Conservation (phyloP, 192 early-diverging fungal species). For the Coemansia sp. region DNA sequence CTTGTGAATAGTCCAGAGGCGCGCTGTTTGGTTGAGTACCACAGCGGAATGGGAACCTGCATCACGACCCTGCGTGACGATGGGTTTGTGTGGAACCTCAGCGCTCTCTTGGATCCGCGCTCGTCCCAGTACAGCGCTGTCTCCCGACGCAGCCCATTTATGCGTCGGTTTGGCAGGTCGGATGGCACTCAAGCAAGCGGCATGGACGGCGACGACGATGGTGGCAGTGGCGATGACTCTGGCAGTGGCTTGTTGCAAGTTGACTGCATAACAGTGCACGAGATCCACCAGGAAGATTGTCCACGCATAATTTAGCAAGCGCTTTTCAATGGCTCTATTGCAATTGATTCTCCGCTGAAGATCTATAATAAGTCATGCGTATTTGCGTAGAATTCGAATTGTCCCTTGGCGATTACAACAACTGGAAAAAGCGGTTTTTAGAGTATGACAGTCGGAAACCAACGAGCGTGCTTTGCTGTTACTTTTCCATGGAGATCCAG, state of each 20-base stretch:
- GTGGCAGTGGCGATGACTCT: neutral
- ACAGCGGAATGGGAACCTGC: slow-evolving; percentile 12
- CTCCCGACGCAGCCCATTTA: slow-evolving; percentile 37
- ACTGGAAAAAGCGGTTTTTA: too few relatives aligned
- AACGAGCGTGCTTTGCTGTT: too few relatives aligned
- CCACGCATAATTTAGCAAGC: slow-evolving; percentile 8
- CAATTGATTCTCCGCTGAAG: neutral
- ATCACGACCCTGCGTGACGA: slow-evolving; percentile 44
- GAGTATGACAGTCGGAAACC: too few relatives aligned
- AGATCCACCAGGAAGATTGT: slow-evolving; percentile 28
- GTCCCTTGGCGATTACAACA: too few relatives aligned
- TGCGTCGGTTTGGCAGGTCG: slow-evolving; percentile 19
- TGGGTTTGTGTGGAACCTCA: slow-evolving; percentile 49
- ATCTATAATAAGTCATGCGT: too few relatives aligned
- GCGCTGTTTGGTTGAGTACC: slow-evolving; percentile 36
- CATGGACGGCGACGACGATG: neutral
- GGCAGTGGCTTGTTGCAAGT: slow-evolving; percentile 22
- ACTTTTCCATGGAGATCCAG: too few relatives aligned
- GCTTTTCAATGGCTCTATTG: neutral
- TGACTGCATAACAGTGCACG: slow-evolving; percentile 32
- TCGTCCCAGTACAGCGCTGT: slow-evolving; percentile 24
- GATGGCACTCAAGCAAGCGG: neutral
- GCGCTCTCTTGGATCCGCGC: slow-evolving; percentile 23
- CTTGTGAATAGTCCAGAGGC: slow-evolving; percentile 26
- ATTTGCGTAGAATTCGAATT: too few relatives aligned